A percentile compares a stretch with the other conserved stretches of the same genome.
Conservation (phyloP, 257 asterid species). For the Sherardia arvensis region DNA sequence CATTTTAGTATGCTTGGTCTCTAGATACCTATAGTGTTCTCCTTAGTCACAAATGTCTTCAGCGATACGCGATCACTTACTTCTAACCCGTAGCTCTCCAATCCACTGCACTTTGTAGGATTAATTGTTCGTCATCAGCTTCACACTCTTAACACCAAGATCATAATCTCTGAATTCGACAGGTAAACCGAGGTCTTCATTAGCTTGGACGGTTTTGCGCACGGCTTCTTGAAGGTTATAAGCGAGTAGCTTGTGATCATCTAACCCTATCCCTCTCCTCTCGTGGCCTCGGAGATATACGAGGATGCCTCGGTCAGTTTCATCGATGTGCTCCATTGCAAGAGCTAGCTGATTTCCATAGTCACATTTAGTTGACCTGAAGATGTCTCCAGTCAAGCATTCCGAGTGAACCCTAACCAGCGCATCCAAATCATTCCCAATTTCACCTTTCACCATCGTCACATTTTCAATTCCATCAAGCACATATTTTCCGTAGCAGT, state of each 20-base stretch:
- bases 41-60: slow-evolving; percentile 62
- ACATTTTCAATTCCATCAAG: slow-evolving; percentile 94
- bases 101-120: slow-evolving; percentile 84
- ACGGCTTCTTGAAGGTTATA: slow-evolving; percentile 92
- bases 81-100: slow-evolving; percentile 81
- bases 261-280: slow-evolving; percentile 94
- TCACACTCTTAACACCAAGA: slow-evolving; percentile 94
- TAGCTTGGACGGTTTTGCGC: slow-evolving; percentile 93
- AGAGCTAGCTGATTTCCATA: slow-evolving; percentile 85
- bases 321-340: slow-evolving; percentile 88
- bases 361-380: slow-evolving; percentile 93
- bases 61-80: slow-evolving; percentile 83
- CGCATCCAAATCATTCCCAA: slow-evolving; percentile 75
- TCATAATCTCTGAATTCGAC: slow-evolving; percentile 95
- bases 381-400: slow-evolving; percentile 96
- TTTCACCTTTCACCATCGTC: slow-evolving; percentile 97
- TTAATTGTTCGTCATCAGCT: slow-evolving; percentile 90
- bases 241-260: slow-evolving; percentile 93
- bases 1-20: slow-evolving; percentile 88
- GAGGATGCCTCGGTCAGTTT: slow-evolving; percentile 78
- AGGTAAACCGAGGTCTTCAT: slow-evolving; percentile 91
- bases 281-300: slow-evolving; percentile 98
- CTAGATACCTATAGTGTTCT: slow-evolving; percentile 78
- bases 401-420: slow-evolving; percentile 95
- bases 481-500: slow-evolving; percentile 70